These are phyloP conservation scores for Reutealis trisperma DNA, from an alignment of 345 rosid species.

Conservation along the genomic window DNA sequence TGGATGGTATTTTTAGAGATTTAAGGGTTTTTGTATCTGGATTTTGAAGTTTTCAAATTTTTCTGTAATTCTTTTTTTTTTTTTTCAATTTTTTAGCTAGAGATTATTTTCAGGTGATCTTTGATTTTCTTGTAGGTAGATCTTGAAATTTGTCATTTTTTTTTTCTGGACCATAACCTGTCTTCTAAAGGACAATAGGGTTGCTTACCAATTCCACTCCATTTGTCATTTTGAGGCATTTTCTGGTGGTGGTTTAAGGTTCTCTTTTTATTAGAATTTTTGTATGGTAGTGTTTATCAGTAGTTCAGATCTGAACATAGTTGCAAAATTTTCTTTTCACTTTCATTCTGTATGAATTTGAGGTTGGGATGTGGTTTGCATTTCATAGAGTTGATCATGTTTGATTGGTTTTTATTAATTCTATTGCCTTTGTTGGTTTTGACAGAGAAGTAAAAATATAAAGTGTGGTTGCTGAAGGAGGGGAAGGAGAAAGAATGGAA, in stretches of 20 bases:
- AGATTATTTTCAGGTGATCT: background rate
- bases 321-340: background rate
- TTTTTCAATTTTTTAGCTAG: background rate
- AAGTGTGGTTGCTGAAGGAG: conserved; percentile 6
- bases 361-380: background rate
- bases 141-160: background rate
- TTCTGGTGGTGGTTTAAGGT: background rate
- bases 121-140: background rate
- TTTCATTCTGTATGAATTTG: background rate
- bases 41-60: background rate
- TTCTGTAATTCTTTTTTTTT: background rate
- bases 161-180: background rate
- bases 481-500: conserved; percentile 35
- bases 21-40: background rate
- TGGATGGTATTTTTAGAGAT: background rate
- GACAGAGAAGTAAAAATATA: conserved; percentile 14
- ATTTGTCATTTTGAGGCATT: background rate
- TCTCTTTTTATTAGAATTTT: background rate
- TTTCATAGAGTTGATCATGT: background rate
- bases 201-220: background rate
- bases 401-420: conserved; percentile 3
- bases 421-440: background rate
- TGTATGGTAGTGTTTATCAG: background rate
- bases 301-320: background rate
- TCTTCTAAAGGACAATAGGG: background rate